Conservation (phyloP, 2,329 filamentous ascomycete species). For the Aspergillus intermedius region DNA sequence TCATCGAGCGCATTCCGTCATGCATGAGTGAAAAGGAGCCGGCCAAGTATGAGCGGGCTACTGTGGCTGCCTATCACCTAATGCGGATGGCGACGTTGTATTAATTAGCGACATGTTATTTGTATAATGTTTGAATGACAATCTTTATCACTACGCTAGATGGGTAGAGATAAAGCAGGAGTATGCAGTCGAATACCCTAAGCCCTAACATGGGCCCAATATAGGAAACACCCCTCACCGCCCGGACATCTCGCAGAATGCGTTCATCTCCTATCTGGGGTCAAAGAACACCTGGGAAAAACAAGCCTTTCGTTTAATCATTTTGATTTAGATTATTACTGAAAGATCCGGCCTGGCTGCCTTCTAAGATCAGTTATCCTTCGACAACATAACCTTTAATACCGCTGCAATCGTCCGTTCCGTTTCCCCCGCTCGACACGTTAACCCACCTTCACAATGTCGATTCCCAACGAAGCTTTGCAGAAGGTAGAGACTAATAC, state of each 20-base stretch:
- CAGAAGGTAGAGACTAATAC: conserved; percentile 63
- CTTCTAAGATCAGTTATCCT: too few relatives aligned
- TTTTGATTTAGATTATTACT: too few relatives aligned
- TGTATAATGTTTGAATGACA: neutral
- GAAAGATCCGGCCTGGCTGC: too few relatives aligned
- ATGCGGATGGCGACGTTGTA: conserved; percentile 22
- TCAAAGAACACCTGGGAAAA: neutral
- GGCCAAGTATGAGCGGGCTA: conserved; percentile 47
- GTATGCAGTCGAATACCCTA: conserved; percentile 6
- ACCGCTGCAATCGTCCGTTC: too few relatives aligned
- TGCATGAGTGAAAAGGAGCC: conserved; percentile 39
- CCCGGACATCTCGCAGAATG: conserved; percentile 5
- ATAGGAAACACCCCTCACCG: conserved; percentile 3
- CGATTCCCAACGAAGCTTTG: conserved; percentile 86
- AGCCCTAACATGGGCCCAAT: conserved; percentile 13
- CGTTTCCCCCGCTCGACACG: too few relatives aligned
- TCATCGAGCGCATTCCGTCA: conserved; percentile 49
- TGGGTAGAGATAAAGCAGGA: neutral
- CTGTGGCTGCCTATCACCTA: conserved; percentile 31
- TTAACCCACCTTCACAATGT: conserved; percentile 51
- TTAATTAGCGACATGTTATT: neutral
- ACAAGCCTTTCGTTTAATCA: conserved; percentile 1
- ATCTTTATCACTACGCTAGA: neutral
- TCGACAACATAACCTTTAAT: too few relatives aligned
- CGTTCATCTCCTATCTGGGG: conserved; percentile 6